Percentiles rank a stretch among this genome's conserved stretches.
Evolutionary conservation across 1,139 yeast species (phyloP).

Genomic region (Pneumocystis sp.): DNA sequence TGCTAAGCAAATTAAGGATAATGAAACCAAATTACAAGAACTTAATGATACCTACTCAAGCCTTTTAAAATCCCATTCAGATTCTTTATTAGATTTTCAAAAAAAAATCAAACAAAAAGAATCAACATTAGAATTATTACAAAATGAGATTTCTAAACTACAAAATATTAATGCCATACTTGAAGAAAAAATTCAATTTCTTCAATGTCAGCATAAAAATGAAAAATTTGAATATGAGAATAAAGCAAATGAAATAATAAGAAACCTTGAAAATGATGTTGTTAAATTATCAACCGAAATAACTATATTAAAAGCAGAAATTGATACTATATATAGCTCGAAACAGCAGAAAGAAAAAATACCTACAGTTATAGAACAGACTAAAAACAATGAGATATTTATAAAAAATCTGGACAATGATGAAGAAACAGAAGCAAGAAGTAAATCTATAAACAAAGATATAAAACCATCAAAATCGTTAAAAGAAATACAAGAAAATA

Average conservation of each 20-base stretch:
- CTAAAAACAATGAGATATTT: neutral
- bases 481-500: neutral
- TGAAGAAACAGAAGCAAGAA: neutral
- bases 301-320: conserved; percentile 5
- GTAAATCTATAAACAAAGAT: neutral
- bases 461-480: neutral
- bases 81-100: neutral
- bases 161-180: neutral
- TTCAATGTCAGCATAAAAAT: neutral
- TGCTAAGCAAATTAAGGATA: neutral
- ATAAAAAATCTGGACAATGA: neutral
- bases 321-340: conserved; percentile 4
- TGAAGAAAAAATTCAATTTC: neutral
- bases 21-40: neutral
- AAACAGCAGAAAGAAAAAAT: conserved; percentile 1
- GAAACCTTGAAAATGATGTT: conserved; percentile 5
- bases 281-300: conserved; percentile 1
- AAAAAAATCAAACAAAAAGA: neutral
- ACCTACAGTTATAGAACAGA: neutral
- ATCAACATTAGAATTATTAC: neutral
- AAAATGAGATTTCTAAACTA: neutral
- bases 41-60: neutral
- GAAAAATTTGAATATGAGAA: neutral
- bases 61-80: neutral
- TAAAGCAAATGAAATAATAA: conserved; percentile 3